Evolutionary conservation across 371 early-diverging fungal genomes (phyloP), one percentile per base, ranked within the genome.

Genomic region (Mucor indicus): DNA sequence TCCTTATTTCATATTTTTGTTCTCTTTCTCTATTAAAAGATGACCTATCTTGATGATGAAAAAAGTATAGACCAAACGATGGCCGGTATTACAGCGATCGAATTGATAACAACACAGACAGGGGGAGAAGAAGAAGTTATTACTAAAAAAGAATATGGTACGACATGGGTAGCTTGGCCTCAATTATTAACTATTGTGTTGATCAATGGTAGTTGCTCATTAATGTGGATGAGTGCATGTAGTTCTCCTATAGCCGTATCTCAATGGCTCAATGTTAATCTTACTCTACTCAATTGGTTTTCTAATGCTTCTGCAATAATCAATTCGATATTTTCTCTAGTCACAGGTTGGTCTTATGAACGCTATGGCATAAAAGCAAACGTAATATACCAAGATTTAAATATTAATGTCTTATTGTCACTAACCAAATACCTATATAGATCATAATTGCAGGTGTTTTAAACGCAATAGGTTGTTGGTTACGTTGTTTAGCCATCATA

Each of bases 281-380:
- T 63, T 17, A 55, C 64, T 12, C 33, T 45, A 11, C 20, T 65
- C 10, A 72, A 68, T 27, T 72, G 72, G 72, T 38, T 72, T 13
- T 68, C 69, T 2, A 72, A 72, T 39, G 37, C 46, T 5, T 62
- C 57, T 15, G 66, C 69, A 7, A 68, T 72, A 8, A 31, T 41
- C 13, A 72, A 57, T 29, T 44, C 66, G 2, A 9, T 61, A 5
- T 45, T 65, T 23, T 72, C 72, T 1, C 15, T 72, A 0, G 2
- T 54, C 1, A 60, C 66, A 0, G 60, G 55, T 0, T 70, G 67
- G 64, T 53, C 58, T 0, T 74, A 70, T 54, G 66, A 68, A 23
- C 43, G 47, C 3, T 68, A 63, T 29, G 68, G 75, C 2, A 42
- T 68, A 8, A 74, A 70, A 32, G 13, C 29, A 19, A 58, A 60